A percentile compares a stretch with the other conserved stretches of the same genome.
Conservation (phyloP, 305 asterid species). For the Fraxinus ornus region DNA sequence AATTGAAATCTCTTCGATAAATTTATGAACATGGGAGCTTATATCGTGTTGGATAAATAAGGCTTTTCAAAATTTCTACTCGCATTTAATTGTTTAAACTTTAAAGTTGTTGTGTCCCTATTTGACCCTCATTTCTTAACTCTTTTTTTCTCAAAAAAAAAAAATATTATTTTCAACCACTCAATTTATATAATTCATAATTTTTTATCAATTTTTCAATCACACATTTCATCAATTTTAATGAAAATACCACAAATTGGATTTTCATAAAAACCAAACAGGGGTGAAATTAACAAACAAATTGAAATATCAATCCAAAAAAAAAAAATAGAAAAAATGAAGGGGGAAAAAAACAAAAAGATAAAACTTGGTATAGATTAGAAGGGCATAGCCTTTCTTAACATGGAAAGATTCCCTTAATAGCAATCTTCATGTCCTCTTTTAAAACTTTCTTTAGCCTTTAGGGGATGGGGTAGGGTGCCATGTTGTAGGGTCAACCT, state of each 20-base stretch:
- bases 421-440: background rate
- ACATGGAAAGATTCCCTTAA: slow-evolving; percentile 38
- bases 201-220: background rate
- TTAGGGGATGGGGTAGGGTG: background rate
- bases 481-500: slow-evolving; percentile 2
- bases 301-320: background rate
- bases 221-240: too few relatives aligned
- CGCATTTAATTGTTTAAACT: background rate
- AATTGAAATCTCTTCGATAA: background rate
- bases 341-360: background rate
- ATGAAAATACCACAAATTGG: background rate
- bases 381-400: slow-evolving; percentile 8
- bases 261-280: background rate
- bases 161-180: background rate
- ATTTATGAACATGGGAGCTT: background rate
- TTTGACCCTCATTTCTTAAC: background rate
- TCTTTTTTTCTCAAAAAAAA: too few relatives aligned
- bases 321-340: background rate
- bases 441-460: background rate
- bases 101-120: background rate
- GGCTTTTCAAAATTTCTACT: background rate
- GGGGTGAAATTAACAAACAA: background rate
- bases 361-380: slow-evolving; percentile 8
- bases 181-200: background rate
- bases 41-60: background rate